Evolutionary conservation across 805 yeast genomes (phyloP).

Genomic region (Blastobotrys peoriensis): DNA sequence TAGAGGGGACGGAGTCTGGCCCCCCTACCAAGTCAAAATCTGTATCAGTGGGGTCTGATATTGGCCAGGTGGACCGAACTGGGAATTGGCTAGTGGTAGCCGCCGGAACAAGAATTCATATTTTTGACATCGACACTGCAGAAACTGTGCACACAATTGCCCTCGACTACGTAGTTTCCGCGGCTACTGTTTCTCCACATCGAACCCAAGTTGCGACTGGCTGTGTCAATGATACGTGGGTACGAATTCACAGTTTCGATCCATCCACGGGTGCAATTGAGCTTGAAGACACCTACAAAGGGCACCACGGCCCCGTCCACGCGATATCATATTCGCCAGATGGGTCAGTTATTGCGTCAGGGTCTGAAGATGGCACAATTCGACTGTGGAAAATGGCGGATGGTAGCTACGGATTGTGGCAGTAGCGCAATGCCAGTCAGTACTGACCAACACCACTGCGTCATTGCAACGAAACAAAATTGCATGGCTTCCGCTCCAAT

Average conservation of each 20-base stretch:
- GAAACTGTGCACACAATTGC: conserved; percentile 13
- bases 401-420: conserved; percentile 31
- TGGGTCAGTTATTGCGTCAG: conserved; percentile 69
- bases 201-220: conserved; percentile 25
- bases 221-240: conserved; percentile 27
- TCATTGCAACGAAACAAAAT: too few relatives aligned
- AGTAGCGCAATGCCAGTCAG: neutral
- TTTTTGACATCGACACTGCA: conserved; percentile 18
- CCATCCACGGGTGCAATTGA: conserved; percentile 52
- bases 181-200: conserved; percentile 22
- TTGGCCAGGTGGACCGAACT: conserved; percentile 23
- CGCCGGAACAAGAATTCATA: conserved; percentile 20
- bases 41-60: conserved; percentile 5
- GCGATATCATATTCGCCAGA: conserved; percentile 83
- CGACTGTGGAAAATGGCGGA: conserved; percentile 76
- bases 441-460: too few relatives aligned
- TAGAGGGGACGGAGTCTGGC: conserved; percentile 12
- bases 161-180: conserved; percentile 24
- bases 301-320: conserved; percentile 95
- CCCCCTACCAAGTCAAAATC: conserved; percentile 7
- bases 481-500: too few relatives aligned
- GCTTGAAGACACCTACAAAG: conserved; percentile 78
- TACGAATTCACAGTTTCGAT: conserved; percentile 34
- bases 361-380: conserved; percentile 97
- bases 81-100: conserved; percentile 20